A percentile compares a stretch with the other conserved stretches of the same genome.
phyloP scores from a whole-genome alignment of 805 yeast species.

The Yamadazyma tumulicola region DNA sequence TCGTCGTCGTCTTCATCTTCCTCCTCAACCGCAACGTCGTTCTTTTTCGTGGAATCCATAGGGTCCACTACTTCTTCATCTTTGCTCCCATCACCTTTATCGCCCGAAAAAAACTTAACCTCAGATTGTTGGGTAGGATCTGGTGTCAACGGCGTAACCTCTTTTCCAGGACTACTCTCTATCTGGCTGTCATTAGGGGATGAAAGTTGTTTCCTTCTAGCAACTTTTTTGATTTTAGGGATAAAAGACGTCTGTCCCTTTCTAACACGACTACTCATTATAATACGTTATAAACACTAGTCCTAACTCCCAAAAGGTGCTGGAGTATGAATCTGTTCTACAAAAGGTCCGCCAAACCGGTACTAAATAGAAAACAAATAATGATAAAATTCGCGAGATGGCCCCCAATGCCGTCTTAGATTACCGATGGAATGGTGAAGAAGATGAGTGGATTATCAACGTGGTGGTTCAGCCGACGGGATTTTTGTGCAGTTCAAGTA shows the following conservation, averaged over 20 bases:
- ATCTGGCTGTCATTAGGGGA: constrained; percentile 10
- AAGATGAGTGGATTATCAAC: constrained; percentile 51
- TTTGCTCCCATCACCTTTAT: not conserved
- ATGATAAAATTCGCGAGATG: too few relatives aligned
- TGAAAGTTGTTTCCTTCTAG: constrained; percentile 5
- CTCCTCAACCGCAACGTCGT: constrained; percentile 5
- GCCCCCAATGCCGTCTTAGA: constrained; percentile 1
- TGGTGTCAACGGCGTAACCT: constrained; percentile 4
- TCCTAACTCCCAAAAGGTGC: too few relatives aligned
- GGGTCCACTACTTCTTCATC: constrained; percentile 14
- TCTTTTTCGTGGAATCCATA: constrained; percentile 7
- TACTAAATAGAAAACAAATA: too few relatives aligned
- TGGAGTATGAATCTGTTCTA: too few relatives aligned
- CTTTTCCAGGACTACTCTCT: not conserved
- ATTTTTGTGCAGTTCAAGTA: constrained; percentile 44
- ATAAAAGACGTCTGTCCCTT: constrained; percentile 13
- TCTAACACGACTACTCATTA: constrained; percentile 15
- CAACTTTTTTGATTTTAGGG: constrained; percentile 12
- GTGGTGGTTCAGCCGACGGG: constrained; percentile 13
- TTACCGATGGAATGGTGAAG: constrained; percentile 2
- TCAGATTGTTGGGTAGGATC: constrained; percentile 9
- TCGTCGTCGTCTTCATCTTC: constrained; percentile 11
- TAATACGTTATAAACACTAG: too few relatives aligned
- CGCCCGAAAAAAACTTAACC: constrained; percentile 3
- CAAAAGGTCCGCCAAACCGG: too few relatives aligned